phyloP scores from a whole-genome alignment of 2,329 filamentous ascomycete species.

The Calonectria crousiana region DNA sequence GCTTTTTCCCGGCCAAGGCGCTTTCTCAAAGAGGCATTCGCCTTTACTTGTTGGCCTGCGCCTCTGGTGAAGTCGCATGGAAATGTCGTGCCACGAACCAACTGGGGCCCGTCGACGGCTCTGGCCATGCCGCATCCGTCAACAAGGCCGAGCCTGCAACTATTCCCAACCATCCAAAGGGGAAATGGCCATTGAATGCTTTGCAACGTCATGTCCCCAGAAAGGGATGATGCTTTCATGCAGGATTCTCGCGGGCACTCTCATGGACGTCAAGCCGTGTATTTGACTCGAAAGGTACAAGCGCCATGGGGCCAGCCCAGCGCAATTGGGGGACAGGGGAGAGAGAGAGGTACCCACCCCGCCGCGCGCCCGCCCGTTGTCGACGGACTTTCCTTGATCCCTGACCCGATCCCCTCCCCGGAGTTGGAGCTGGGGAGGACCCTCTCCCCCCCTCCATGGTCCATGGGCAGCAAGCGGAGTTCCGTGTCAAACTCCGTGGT shows the following conservation, averaged over 20 bases:
- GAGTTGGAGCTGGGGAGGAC: not conserved
- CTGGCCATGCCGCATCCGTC: not conserved
- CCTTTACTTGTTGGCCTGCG: not conserved
- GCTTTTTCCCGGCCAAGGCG: conserved; percentile 1
- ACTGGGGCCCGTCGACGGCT: not conserved
- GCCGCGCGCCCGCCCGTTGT: not conserved
- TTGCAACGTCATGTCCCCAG: not conserved
- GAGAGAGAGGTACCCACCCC: not conserved
- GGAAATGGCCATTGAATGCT: not conserved
- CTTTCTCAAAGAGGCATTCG: not conserved
- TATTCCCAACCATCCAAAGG: not conserved
- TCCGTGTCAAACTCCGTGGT: not conserved
- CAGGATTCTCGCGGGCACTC: not conserved
- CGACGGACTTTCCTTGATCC: not conserved
- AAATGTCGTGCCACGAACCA: not conserved
- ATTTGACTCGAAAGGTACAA: not conserved
- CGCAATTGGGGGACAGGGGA: too few relatives aligned
- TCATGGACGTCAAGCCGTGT: not conserved
- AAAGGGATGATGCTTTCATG: not conserved
- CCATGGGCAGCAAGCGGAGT: not conserved
- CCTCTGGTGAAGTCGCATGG: not conserved
- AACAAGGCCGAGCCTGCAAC: not conserved
- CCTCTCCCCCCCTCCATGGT: not conserved
- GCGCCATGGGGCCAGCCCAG: not conserved
- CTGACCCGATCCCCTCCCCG: not conserved